Conservation (phyloP, 306 rosid genomes). For the Cicer judaicum region DNA sequence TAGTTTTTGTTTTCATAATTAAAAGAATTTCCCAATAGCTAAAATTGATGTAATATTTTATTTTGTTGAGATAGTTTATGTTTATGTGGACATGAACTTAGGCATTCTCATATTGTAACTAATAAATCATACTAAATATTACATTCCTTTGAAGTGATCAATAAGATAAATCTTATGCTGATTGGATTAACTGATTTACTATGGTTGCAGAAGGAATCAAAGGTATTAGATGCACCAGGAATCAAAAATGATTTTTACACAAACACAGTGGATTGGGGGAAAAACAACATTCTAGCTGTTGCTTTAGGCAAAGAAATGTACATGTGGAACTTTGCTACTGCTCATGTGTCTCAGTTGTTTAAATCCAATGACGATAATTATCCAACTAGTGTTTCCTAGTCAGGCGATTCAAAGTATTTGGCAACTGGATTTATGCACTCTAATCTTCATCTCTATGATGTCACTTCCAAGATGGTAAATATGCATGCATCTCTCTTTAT, state of each 20-base stretch:
- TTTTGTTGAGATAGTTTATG: no score
- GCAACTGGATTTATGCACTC: conserved; percentile 64
- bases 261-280: conserved; percentile 79
- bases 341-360: conserved; percentile 50
- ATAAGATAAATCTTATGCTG: neutral
- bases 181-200: conserved; percentile 16
- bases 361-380: conserved; percentile 43
- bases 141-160: no score
- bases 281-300: conserved; percentile 64
- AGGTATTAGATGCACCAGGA: conserved; percentile 73
- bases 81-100: no score
- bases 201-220: conserved; percentile 59
- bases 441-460: conserved; percentile 72
- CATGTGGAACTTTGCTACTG: conserved; percentile 67
- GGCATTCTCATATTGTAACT: no score
- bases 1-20: no score
- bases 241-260: conserved; percentile 69
- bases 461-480: conserved; percentile 65
- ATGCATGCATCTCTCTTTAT: no score
- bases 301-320: conserved; percentile 68
- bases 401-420: conserved; percentile 55
- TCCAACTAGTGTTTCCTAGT: conserved; percentile 76
- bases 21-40: no score
- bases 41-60: no score
- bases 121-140: no score